phyloP scores from a whole-genome alignment of 2,329 filamentous ascomycete species.

The Coniochaeta sp. region DNA sequence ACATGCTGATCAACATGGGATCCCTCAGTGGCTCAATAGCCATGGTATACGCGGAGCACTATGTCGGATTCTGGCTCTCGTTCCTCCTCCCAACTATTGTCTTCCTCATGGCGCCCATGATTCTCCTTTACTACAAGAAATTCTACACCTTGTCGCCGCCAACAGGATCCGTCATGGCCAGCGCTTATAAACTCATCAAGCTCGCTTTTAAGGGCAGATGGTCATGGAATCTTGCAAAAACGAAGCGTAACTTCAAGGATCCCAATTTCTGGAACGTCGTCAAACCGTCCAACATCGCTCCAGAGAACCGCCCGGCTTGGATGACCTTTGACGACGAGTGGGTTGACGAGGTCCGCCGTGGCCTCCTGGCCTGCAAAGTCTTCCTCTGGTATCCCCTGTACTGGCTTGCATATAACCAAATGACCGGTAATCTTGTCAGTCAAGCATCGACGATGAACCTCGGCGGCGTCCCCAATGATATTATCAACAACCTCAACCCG shows the following conservation, averaged over 20 bases:
- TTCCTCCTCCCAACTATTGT: slow-evolving; percentile 62
- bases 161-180: slow-evolving; percentile 61
- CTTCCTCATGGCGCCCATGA: slow-evolving; percentile 54
- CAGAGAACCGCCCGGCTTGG: slow-evolving; percentile 41
- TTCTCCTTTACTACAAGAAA: slow-evolving; percentile 53
- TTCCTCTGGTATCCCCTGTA: slow-evolving; percentile 63
- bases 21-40: slow-evolving; percentile 55
- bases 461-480: slow-evolving; percentile 68
- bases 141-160: slow-evolving; percentile 52
- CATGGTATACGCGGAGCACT: slow-evolving; percentile 68
- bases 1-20: slow-evolving; percentile 66
- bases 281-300: slow-evolving; percentile 58
- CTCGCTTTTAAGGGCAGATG: slow-evolving; percentile 63
- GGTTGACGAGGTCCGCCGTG: slow-evolving; percentile 68
- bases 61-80: slow-evolving; percentile 68
- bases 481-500: slow-evolving; percentile 68
- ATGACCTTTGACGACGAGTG: slow-evolving; percentile 76
- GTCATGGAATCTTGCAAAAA: slow-evolving; percentile 57
- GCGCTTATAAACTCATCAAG: slow-evolving; percentile 52
- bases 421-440: slow-evolving; percentile 52
- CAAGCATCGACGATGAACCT: slow-evolving; percentile 61
- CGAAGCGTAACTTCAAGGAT: slow-evolving; percentile 50
- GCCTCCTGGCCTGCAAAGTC: slow-evolving; percentile 60
- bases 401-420: slow-evolving; percentile 36
- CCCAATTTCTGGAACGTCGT: slow-evolving; percentile 59